Evolutionary conservation across 495 filamentous ascomycete species (phyloP), one percentile per base, ranked within the genome.

Genomic region (Penicillium waksmanii): DNA sequence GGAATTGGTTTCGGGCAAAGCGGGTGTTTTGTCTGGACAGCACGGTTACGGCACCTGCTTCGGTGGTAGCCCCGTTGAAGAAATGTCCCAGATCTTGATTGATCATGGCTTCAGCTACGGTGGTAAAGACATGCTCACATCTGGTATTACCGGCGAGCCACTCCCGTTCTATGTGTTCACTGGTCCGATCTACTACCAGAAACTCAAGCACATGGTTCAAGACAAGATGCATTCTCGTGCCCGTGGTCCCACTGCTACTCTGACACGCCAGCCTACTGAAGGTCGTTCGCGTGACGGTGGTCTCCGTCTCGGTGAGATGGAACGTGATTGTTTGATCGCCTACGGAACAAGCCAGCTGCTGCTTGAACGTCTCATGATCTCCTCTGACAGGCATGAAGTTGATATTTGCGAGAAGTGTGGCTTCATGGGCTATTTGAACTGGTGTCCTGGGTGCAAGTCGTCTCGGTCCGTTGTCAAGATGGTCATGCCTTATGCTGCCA

Each of bases 161-260:
- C 82, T 97, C 18, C 91, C 94, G 47, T 93, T 92, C 38, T 98
- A 99, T 69, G 93, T 99, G 74, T 99, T 97, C 83, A 96, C 94
- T 66, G 95, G 95, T 0, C 95, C 95, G 4, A 98, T 97, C 75
- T 99, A 96, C 82, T 99, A 99, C 82, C 95, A 99, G 81, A 96
- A 97, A 66, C 86, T 99, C 44, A 99, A 98, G 85, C 95, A 99
- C 85, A 99, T 99, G 95, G 95, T 99, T 33, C 92, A 96, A 71
- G 95, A 99, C 67, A 99, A 99, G 82, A 97, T 99, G 94, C 95
- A 99, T 75, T 91, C 92, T 9, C 92, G 95, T 55, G 85, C 93
- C 10, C 88, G 90, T 46, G 95, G 95, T 3, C 95, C 96, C 2
- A 86, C 89, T 18, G 93, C 93, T 10, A 91, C 94, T 52, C 83